Conservation (phyloP, 1,284 basidiomycete species). For the Cryptococcus depauperatus region DNA sequence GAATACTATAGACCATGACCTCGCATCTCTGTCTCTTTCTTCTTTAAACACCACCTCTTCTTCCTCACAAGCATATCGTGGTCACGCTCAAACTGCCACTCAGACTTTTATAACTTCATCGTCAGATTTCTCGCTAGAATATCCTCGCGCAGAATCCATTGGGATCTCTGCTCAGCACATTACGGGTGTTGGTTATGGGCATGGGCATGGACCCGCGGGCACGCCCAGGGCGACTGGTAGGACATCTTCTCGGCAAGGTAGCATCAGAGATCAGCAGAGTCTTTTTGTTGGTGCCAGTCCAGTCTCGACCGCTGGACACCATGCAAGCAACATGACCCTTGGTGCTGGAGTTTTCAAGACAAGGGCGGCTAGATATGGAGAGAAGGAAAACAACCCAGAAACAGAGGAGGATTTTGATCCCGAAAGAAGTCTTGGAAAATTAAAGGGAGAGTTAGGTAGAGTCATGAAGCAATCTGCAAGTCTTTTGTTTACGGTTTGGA, state of each 20-base stretch:
- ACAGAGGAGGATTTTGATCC: conserved; percentile 73
- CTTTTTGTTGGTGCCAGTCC: conserved; percentile 42
- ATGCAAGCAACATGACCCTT: conserved; percentile 76
- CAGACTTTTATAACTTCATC: conserved; percentile 17
- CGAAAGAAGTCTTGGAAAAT: conserved; percentile 63
- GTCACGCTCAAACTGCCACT: conserved; percentile 3
- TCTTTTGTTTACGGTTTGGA: neutral
- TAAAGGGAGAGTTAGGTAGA: conserved; percentile 40
- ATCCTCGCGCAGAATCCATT: conserved; percentile 17
- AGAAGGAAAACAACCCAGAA: conserved; percentile 50
- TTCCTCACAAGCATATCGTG: neutral
- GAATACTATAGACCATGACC: conserved; percentile 38
- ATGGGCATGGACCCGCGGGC: conserved; percentile 14
- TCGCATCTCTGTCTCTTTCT: conserved; percentile 35
- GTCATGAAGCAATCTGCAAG: conserved; percentile 34
- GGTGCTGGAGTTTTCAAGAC: conserved; percentile 61
- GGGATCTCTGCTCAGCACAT: conserved; percentile 4
- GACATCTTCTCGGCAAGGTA: conserved; percentile 2
- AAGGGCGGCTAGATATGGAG: conserved; percentile 41
- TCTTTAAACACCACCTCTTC: conserved; percentile 20
- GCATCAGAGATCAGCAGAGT: conserved; percentile 11
- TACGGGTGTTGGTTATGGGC: conserved; percentile 4
- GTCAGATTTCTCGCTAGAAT: conserved; percentile 19
- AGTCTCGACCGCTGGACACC: conserved; percentile 71
- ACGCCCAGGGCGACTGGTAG: conserved; percentile 16